Evolutionary conservation across 148 eudicot species (phyloP).

Genomic region (Rhododendron simsii): DNA sequence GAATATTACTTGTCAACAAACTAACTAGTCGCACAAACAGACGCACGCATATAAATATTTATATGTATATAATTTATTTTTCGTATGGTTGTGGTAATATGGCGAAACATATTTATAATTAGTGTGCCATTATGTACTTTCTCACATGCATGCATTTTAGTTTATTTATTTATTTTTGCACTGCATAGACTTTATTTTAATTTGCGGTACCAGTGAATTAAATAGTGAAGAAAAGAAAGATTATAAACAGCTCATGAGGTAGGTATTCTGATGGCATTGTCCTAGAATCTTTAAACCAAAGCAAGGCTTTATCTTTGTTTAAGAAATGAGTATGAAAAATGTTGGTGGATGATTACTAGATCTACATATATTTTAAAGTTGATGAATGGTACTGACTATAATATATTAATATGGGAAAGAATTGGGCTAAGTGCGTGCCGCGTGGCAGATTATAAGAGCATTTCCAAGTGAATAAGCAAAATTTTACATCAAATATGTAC

Average conservation of each 20-base stretch:
- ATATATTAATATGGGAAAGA: background rate
- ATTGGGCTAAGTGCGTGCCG: background rate
- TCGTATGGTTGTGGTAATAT: background rate
- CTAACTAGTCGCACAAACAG: background rate
- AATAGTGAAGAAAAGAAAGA: background rate
- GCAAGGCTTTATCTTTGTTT: background rate
- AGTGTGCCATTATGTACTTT: background rate
- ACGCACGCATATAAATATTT: background rate
- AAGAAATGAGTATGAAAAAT: background rate
- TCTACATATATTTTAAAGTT: background rate
- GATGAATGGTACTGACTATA: background rate
- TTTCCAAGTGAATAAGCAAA: too few species aligned
- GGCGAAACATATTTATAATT: background rate
- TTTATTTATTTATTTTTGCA: background rate
- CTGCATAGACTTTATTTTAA: background rate
- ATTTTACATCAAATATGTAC: too few species aligned
- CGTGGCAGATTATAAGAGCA: background rate
- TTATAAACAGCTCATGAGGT: background rate
- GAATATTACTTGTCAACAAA: background rate
- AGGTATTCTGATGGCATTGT: background rate
- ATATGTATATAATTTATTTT: background rate
- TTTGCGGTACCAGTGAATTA: background rate
- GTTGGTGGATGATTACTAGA: background rate
- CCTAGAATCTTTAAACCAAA: background rate
- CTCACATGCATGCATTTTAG: background rate